phyloP scores from a whole-genome alignment of 73 alveolate genomes.

The Tetrahymena thermophila region DNA sequence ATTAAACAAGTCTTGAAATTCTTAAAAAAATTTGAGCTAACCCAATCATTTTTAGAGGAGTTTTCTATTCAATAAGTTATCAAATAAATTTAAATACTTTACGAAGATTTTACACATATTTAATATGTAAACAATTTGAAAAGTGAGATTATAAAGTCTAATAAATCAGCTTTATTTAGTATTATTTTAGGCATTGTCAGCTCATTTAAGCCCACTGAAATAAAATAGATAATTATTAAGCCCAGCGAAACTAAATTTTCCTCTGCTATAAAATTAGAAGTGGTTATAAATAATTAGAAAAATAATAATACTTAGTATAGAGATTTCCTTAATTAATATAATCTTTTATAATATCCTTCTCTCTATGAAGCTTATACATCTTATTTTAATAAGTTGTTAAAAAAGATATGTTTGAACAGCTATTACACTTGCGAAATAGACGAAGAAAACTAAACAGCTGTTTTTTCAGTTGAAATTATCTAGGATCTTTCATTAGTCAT shows the following conservation, averaged over 20 bases:
- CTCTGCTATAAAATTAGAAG: background rate
- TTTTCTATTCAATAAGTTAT: background rate
- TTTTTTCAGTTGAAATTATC: background rate
- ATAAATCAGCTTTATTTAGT: background rate
- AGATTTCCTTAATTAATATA: background rate
- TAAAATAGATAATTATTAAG: background rate
- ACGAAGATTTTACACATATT: background rate
- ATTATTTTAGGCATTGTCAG: background rate
- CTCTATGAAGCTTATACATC: background rate
- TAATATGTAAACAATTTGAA: background rate
- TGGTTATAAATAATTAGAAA: background rate
- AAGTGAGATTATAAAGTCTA: background rate
- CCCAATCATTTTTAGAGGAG: background rate
- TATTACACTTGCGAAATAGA: background rate
- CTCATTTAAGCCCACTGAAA: background rate
- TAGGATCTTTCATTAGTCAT: background rate
- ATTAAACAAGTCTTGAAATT: background rate
- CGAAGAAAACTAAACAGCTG: background rate
- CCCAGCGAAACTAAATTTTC: background rate
- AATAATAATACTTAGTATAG: background rate
- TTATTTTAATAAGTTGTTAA: background rate
- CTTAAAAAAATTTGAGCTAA: background rate
- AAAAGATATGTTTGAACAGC: background rate
- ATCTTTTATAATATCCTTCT: background rate
- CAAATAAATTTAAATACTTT: background rate